phyloP scores from a whole-genome alignment of 2,329 filamentous ascomycete species.

The Pseudomassariella vexata region DNA sequence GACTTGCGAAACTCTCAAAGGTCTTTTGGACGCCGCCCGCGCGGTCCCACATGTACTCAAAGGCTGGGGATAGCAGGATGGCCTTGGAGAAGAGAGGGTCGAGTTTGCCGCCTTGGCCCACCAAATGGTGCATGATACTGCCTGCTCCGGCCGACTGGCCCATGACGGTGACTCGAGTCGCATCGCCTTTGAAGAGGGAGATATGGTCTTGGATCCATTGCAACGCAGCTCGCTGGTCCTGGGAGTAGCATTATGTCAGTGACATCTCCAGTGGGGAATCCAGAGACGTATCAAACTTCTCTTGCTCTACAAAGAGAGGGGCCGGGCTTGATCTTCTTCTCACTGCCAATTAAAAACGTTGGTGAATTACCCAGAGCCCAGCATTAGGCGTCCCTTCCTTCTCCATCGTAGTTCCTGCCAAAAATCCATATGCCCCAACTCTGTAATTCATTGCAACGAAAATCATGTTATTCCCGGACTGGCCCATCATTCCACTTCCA shows the following conservation, averaged over 20 bases:
- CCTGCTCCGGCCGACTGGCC: conserved; percentile 1
- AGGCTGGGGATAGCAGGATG: conserved; percentile 1
- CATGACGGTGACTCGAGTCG: background rate
- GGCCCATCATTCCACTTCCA: too few species aligned
- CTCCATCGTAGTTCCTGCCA: background rate
- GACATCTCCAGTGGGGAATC: too few species aligned
- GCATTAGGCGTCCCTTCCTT: background rate
- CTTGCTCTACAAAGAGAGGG: too few species aligned
- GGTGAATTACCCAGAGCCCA: too few species aligned
- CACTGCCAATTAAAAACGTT: too few species aligned
- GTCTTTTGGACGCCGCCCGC: too few species aligned
- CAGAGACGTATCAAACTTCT: too few species aligned
- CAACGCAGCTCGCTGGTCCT: background rate
- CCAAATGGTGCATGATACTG: background rate
- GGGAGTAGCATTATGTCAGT: too few species aligned
- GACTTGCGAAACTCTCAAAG: too few species aligned
- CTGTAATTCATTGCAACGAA: conserved; percentile 2
- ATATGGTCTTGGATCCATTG: conserved; percentile 3
- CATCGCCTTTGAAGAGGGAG: background rate
- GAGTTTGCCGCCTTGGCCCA: background rate
- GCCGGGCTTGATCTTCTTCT: too few species aligned
- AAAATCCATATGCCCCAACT: conserved; percentile 1
- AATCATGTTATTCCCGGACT: too few species aligned
- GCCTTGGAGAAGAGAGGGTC: background rate
- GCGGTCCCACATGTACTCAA: too few species aligned